A percentile compares a stretch with the other conserved stretches of the same genome.
Conservation (phyloP, 257 asterid species). For the Coffea eugenioides region DNA sequence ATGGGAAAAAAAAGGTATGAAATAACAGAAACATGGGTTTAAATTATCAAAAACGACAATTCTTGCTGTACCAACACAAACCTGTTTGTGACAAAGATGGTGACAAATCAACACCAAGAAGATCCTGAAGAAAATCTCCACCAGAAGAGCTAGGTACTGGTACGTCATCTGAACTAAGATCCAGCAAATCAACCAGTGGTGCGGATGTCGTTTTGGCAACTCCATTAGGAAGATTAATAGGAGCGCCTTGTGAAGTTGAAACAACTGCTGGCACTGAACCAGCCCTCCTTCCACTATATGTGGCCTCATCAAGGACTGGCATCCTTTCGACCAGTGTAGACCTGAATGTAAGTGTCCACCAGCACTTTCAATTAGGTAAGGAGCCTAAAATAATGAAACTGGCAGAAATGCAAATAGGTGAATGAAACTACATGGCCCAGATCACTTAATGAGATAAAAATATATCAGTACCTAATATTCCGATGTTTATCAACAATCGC, state of each 20-base stretch:
- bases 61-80: slow-evolving; percentile 21
- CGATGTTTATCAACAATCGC: slow-evolving; percentile 73
- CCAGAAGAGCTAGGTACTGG: slow-evolving; percentile 72
- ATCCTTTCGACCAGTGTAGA: slow-evolving; percentile 85
- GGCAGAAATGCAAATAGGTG: neutral
- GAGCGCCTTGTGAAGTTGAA: slow-evolving; percentile 74
- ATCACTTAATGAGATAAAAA: neutral
- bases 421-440: neutral
- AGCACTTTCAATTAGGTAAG: slow-evolving; percentile 16
- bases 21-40: neutral
- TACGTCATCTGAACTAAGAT: slow-evolving; percentile 70
- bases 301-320: slow-evolving; percentile 96
- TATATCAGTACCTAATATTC: slow-evolving; percentile 59
- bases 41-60: neutral
- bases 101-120: slow-evolving; percentile 75
- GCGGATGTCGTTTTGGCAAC: slow-evolving; percentile 60
- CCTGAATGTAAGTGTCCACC: slow-evolving; percentile 42
- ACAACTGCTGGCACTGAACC: slow-evolving; percentile 69
- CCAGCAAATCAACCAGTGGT: slow-evolving; percentile 87
- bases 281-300: slow-evolving; percentile 76
- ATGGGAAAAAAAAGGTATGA: neutral
- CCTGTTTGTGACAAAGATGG: slow-evolving; percentile 61
- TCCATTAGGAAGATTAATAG: slow-evolving; percentile 81
- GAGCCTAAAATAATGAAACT: neutral
- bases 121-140: slow-evolving; percentile 87